Conservation (phyloP, 2,329 filamentous ascomycete genomes). For the Dothideomycetidae sp. region DNA sequence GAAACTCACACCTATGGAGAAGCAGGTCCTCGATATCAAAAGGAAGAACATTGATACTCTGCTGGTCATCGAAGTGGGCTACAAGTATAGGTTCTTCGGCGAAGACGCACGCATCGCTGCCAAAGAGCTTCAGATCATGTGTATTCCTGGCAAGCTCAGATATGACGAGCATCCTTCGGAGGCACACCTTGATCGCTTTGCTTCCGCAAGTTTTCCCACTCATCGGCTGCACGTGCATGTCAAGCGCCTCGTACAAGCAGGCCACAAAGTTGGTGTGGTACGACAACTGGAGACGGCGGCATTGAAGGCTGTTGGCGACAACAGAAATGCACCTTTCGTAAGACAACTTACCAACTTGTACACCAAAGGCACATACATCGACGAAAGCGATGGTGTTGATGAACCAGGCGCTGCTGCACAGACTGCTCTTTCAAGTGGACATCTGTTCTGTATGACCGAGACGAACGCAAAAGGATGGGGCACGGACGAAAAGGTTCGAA, state of each 20-base stretch:
- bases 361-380: conserved; percentile 94
- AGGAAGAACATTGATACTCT: conserved; percentile 77
- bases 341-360: conserved; percentile 92
- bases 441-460: conserved; percentile 85
- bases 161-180: conserved; percentile 92
- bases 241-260: conserved; percentile 79
- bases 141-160: conserved; percentile 86
- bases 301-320: conserved; percentile 87
- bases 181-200: conserved; percentile 81
- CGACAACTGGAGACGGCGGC: conserved; percentile 90
- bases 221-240: conserved; percentile 86
- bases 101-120: conserved; percentile 83
- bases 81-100: conserved; percentile 95
- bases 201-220: conserved; percentile 88
- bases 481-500: conserved; percentile 83
- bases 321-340: conserved; percentile 81
- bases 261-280: conserved; percentile 91
- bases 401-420: conserved; percentile 40
- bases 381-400: conserved; percentile 74
- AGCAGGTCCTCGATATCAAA: conserved; percentile 89
- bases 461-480: conserved; percentile 62
- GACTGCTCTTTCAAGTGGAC: conserved; percentile 54
- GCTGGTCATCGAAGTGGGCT: conserved; percentile 87
- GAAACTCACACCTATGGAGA: conserved; percentile 89
- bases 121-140: conserved; percentile 85